Base-by-base conservation (phyloP, 176 grass and related monocot species). In the Musa itinerans region DNA sequence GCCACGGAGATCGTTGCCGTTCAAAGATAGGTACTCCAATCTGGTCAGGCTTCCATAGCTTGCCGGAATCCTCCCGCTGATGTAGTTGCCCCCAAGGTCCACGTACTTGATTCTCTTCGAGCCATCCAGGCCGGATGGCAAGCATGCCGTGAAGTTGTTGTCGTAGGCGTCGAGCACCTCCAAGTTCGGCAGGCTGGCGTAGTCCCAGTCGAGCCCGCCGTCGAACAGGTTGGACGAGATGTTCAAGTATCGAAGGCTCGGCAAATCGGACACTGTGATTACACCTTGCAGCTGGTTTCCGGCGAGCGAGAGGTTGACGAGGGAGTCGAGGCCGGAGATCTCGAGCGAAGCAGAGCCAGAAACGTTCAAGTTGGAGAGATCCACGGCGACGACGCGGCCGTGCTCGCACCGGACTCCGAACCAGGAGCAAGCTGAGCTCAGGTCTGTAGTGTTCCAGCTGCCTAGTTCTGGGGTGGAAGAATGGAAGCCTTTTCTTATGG, bases 141-240 rank as follows among this genome's bases (percentile, higher is more conserved):
- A 81, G 16, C 79, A 54, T 0, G 85, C 69, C 6, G 91, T 81
- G 82, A 92, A 92, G 85, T 99, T 99, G 85, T 99, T 99, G 85
- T 99, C 96, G 65, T 99, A 99, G 61, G 91, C 91, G 80, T 99
- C 91, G 72, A 99, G 49, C 73, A 95, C 86, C 83, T 99, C 91
- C 13, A 99, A 81, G 62, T 8, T 59, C 6, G 89, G 89, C 11
- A 94, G 63, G 8, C 80, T 86, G 50, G 69, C 3, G 55, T 74
- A 83, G 74, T 91, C 89, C 96, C 89, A 99, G 16, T 89, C 86
- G 53, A 99, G 69, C 24, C 65, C 57, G 63, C 89, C 85, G 69
- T 69, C 71, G 24, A 99, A 88, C 73, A 84, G 83, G 75, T 99
- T 99, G 27, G 61, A 78, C 25, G 91, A 95, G 51, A 99, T 79